Conservation (phyloP, 306 rosid species). For the Quercus engelmannii region DNA sequence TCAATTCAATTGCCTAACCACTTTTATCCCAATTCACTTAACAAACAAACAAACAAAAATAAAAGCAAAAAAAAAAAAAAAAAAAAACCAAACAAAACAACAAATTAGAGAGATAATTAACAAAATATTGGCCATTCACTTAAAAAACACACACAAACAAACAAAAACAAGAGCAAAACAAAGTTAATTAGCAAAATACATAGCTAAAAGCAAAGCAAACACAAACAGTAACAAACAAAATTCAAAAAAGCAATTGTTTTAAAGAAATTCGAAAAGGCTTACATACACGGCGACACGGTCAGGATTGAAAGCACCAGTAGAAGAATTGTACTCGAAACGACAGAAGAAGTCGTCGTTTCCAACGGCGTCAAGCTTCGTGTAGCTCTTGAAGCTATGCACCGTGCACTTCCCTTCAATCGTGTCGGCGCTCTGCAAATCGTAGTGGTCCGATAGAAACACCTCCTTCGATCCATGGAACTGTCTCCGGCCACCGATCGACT, state of each 20-base stretch:
- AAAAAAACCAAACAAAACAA: too few species aligned
- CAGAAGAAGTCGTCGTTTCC: slow-evolving; percentile 98
- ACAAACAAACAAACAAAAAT: too few species aligned
- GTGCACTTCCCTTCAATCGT: slow-evolving; percentile 89
- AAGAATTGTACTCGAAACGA: slow-evolving; percentile 91
- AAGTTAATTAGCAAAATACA: too few species aligned
- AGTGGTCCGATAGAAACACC: slow-evolving; percentile 92
- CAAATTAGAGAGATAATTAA: too few species aligned
- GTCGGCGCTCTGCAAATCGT: slow-evolving; percentile 88
- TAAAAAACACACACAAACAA: too few species aligned
- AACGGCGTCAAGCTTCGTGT: slow-evolving; percentile 94
- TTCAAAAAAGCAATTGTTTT: not conserved
- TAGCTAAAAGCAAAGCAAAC: not conserved
- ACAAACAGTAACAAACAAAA: not conserved
- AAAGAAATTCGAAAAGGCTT: not conserved
- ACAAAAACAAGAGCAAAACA: too few species aligned
- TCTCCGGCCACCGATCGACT: slow-evolving; percentile 95
- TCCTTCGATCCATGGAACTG: slow-evolving; percentile 98
- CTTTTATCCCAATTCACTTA: too few species aligned
- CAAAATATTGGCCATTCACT: too few species aligned
- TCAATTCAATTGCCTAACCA: too few species aligned
- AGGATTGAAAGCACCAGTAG: slow-evolving; percentile 91
- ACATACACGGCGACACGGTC: slow-evolving; percentile 96
- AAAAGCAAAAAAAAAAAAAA: too few species aligned
- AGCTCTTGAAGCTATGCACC: slow-evolving; percentile 86